Base-by-base conservation (phyloP, 2,329 filamentous ascomycete species). In the Colletotrichum sublineola region DNA sequence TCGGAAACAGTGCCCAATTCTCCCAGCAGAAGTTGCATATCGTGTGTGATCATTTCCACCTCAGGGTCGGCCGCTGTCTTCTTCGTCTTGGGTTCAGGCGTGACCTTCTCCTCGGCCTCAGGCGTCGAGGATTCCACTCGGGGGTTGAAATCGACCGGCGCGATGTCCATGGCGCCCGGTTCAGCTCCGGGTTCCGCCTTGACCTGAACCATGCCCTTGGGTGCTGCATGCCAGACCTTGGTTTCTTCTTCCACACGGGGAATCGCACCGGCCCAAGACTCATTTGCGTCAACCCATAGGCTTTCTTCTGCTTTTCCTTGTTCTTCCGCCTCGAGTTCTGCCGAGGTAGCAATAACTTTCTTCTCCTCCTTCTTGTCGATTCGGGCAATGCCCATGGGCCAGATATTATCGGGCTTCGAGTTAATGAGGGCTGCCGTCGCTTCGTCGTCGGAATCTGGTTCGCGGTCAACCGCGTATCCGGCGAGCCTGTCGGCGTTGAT, bases 401-500 rank as follows among this genome's bases (percentile, higher is more conserved):
- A 81, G 29, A 84, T 77, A 63, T 66, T 68, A 44, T 65, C 68
- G 24, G 74, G 74, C 42, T 75, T 71, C 33, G 66, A 53, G 44
- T 63, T 61, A 40, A 75, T 74, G 14, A 75, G 57, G 29, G 72
- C 72, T 31, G 68, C 68, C 24, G 75, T 75, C 78, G 75, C 76
- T 78, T 73, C 74, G 72, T 77, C 57, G 36, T 73, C 58, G 58
- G 71, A 63, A 62, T 73, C 63, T 44, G 24, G 76, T 76, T 68
- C 74, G 77, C 46, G 78, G 76, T 29, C 61, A 67, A 82, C 76
- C 64, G 82, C 75, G 79, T 84, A 80, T 61, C 79, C 77, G 75
- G 86, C 87, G 60, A 90, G 86, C 68, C 85, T 83, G 76, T 90
- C 88, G 75, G 87, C 86, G 75, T 90, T 89, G 77, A 90, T 86